Conservation (phyloP, 495 filamentous ascomycete species). For the Astrothelium subdiscretum region DNA sequence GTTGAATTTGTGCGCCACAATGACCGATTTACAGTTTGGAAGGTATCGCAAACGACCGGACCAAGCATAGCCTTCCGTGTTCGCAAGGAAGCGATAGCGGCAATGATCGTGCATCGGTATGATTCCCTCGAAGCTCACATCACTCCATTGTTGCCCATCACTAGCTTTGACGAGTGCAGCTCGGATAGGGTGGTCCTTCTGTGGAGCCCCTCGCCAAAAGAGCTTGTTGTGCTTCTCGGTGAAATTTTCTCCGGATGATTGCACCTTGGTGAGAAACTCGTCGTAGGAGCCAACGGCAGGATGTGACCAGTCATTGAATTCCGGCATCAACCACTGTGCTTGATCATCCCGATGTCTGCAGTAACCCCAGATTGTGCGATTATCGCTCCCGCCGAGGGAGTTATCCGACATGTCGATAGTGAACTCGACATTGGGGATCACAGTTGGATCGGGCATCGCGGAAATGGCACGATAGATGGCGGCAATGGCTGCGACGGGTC, state of each 20-base stretch:
- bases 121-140: too few relatives aligned
- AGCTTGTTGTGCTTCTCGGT: slow-evolving; percentile 49
- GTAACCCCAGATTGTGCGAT: slow-evolving; percentile 39
- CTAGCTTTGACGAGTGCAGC: too few relatives aligned
- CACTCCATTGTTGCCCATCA: too few relatives aligned
- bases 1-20: slow-evolving; percentile 38
- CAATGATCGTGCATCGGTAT: slow-evolving; percentile 51
- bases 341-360: slow-evolving; percentile 33
- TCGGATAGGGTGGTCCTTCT: too few relatives aligned
- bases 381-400: slow-evolving; percentile 19
- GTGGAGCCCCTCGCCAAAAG: slow-evolving; percentile 67
- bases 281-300: slow-evolving; percentile 47
- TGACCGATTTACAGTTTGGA: slow-evolving; percentile 47
- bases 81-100: slow-evolving; percentile 45
- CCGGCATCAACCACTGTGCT: slow-evolving; percentile 59
- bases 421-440: slow-evolving; percentile 53
- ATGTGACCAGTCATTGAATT: slow-evolving; percentile 67
- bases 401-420: slow-evolving; percentile 43
- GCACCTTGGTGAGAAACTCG: slow-evolving; percentile 38
- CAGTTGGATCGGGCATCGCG: slow-evolving; percentile 33
- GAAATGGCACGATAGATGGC: slow-evolving; percentile 37
- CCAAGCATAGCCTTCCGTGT: slow-evolving; percentile 42
- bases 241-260: slow-evolving; percentile 22
- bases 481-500: slow-evolving; percentile 31
- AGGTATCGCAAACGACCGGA: slow-evolving; percentile 50